Conservation (phyloP, 2,329 filamentous ascomycete species). For the Penicillium expansum region DNA sequence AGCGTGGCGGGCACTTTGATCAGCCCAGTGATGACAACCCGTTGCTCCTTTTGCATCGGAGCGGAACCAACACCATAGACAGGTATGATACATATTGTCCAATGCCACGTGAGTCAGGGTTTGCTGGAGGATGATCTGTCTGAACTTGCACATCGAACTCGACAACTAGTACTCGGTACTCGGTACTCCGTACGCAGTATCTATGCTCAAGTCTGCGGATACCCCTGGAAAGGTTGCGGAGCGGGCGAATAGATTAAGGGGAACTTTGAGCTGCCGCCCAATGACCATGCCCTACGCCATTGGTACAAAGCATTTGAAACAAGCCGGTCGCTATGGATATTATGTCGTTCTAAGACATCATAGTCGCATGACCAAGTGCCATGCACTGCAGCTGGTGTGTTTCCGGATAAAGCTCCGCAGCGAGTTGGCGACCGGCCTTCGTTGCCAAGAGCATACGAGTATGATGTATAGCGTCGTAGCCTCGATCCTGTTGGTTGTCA, state of each 20-base stretch:
- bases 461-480: neutral
- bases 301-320: neutral
- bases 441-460: neutral
- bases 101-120: neutral
- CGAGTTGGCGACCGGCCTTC: neutral
- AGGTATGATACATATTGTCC: neutral
- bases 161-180: neutral
- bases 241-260: conserved; percentile 1
- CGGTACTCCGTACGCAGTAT: neutral
- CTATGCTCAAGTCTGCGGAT: neutral
- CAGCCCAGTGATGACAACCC: neutral
- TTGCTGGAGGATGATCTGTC: neutral
- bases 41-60: neutral
- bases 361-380: neutral
- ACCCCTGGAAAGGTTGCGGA: neutral
- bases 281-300: neutral
- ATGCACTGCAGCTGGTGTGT: neutral
- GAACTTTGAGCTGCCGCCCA: neutral
- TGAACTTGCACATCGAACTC: neutral
- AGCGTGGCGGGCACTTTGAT: neutral
- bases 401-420: neutral
- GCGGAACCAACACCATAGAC: neutral
- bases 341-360: neutral
- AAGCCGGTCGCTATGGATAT: neutral
- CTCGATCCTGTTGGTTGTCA: neutral